Percentiles rank a stretch among this genome's conserved stretches.
Conservation (phyloP, 2,329 filamentous ascomycete species). For the Stemphylium beticola region DNA sequence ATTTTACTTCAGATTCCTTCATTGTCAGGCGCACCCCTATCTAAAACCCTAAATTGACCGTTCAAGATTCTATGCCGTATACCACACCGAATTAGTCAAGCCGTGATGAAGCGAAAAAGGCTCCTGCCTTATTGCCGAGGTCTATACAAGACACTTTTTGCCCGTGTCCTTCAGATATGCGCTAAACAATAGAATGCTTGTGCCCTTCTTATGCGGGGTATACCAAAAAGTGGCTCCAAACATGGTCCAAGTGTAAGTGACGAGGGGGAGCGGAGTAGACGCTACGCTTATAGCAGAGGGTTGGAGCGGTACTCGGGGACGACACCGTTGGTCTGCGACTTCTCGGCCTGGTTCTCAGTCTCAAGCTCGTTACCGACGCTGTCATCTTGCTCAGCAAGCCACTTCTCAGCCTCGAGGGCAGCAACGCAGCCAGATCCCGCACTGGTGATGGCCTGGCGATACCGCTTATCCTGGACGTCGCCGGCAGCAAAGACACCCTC, state of each 20-base stretch:
- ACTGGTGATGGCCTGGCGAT: slow-evolving; percentile 96
- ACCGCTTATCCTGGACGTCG: slow-evolving; percentile 98
- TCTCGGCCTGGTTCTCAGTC: slow-evolving; percentile 58
- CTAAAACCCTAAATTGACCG: slow-evolving; percentile 13
- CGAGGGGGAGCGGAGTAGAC: not conserved
- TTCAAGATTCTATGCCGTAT: slow-evolving; percentile 32
- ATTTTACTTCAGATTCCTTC: slow-evolving; percentile 1
- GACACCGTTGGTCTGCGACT: slow-evolving; percentile 59
- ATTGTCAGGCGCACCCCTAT: slow-evolving; percentile 14
- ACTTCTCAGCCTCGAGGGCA: slow-evolving; percentile 95
- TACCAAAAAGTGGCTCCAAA: slow-evolving; percentile 9
- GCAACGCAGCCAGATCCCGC: slow-evolving; percentile 95
- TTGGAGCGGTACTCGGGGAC: slow-evolving; percentile 69
- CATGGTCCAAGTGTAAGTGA: not conserved
- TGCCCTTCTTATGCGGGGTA: slow-evolving; percentile 17
- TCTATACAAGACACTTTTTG: slow-evolving; percentile 20
- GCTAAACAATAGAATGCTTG: slow-evolving; percentile 20
- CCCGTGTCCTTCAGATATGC: slow-evolving; percentile 4
- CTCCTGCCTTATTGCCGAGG: slow-evolving; percentile 2
- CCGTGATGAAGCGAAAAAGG: not conserved
- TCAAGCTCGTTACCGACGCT: slow-evolving; percentile 55
- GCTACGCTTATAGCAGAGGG: slow-evolving; percentile 60
- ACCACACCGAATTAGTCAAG: slow-evolving; percentile 1
- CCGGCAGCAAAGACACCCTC: slow-evolving; percentile 95
- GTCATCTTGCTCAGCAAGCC: slow-evolving; percentile 76